Percentiles rank a stretch among this genome's conserved stretches.
phyloP scores from a whole-genome alignment of 805 yeast genomes.

The Saccharomycopsis capsularis region DNA sequence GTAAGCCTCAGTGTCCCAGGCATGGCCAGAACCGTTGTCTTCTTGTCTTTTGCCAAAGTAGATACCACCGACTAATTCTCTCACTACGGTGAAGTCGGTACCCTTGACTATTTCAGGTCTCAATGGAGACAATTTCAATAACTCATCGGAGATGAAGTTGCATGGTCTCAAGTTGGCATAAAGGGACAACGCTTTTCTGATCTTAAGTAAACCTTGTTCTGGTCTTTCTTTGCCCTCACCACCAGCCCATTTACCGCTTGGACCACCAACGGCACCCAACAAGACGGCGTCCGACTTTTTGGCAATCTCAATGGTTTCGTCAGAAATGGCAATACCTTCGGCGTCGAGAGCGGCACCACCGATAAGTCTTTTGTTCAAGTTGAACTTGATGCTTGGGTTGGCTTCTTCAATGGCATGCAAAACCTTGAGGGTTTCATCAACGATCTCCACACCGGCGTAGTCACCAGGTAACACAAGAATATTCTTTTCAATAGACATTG shows the following conservation, averaged over 20 bases:
- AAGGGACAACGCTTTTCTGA: conserved; percentile 87
- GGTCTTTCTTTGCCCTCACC: conserved; percentile 62
- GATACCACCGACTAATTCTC: conserved; percentile 97
- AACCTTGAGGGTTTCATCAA: conserved; percentile 87
- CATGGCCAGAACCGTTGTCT: conserved; percentile 70
- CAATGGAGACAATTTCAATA: conserved; percentile 82
- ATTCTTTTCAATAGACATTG: conserved; percentile 38
- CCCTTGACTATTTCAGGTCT: conserved; percentile 81
- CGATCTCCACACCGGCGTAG: conserved; percentile 90
- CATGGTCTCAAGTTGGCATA: conserved; percentile 98
- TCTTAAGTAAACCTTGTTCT: conserved; percentile 90
- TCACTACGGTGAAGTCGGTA: conserved; percentile 85
- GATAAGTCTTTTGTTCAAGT: conserved; percentile 82
- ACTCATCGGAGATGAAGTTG: conserved; percentile 78
- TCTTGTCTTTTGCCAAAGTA: conserved; percentile 95
- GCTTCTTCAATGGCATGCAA: conserved; percentile 66
- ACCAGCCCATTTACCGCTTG: conserved; percentile 88
- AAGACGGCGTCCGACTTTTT: conserved; percentile 90
- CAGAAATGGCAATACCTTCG: conserved; percentile 86
- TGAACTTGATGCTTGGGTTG: conserved; percentile 53
- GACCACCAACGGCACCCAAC: conserved; percentile 98
- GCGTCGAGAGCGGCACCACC: conserved; percentile 98
- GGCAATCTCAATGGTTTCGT: conserved; percentile 73
- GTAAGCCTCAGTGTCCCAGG: conserved; percentile 91
- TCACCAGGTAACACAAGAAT: conserved; percentile 93